Conservation (phyloP, 2,329 filamentous ascomycete genomes). For the Curvularia lunata region DNA sequence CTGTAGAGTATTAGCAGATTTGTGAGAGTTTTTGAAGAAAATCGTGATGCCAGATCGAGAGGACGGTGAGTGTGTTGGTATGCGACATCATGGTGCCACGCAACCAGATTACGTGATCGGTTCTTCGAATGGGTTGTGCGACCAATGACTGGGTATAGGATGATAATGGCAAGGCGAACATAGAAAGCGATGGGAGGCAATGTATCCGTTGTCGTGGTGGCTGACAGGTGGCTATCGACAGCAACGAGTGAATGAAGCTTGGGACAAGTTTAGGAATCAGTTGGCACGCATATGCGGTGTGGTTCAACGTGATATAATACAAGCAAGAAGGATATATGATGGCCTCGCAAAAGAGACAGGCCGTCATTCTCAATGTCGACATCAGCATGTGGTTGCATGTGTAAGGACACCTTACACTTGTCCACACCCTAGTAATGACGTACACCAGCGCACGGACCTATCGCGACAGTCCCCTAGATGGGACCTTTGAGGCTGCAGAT, state of each 20-base stretch:
- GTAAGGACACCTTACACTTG: constrained; percentile 1
- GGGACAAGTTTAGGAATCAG: neutral
- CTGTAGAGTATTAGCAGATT: neutral
- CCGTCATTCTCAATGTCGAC: neutral
- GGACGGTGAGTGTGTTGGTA: neutral
- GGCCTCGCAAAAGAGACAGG: neutral
- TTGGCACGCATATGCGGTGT: neutral
- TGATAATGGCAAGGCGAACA: too few species aligned
- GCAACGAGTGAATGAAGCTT: neutral
- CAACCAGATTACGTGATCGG: neutral
- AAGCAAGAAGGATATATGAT: too few species aligned
- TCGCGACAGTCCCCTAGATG: neutral
- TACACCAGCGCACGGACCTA: constrained; percentile 7
- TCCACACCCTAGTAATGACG: constrained; percentile 3
- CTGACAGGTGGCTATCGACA: neutral
- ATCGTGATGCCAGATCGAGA: neutral
- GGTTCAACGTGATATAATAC: neutral
- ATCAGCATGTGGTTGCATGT: neutral
- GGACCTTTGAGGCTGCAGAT: neutral
- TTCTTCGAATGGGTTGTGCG: neutral
- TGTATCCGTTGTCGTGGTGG: neutral
- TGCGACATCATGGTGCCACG: neutral
- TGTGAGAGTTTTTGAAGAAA: neutral
- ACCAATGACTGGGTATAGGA: neutral
- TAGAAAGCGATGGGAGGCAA: neutral